Percentiles rank a stretch among this genome's conserved stretches.
Conservation (phyloP, 345 rosid genomes). For the Cardiospermum halicacabum region DNA sequence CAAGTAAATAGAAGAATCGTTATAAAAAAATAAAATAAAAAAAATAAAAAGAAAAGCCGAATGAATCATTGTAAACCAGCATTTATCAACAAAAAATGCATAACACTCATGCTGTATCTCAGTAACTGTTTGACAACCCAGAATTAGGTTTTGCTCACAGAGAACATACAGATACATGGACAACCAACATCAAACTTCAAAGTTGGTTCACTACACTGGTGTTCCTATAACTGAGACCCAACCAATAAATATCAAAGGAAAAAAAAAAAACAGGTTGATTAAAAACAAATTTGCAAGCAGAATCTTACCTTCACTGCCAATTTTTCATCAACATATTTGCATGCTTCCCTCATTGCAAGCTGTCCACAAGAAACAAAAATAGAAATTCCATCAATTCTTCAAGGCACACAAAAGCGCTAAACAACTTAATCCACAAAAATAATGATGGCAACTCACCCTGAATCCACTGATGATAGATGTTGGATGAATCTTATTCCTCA, state of each 20-base stretch:
- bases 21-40: background rate
- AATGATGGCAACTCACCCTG: conserved; percentile 47
- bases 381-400: background rate
- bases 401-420: background rate
- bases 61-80: background rate
- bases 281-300: conserved; percentile 3
- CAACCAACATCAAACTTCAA: background rate
- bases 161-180: background rate
- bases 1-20: background rate
- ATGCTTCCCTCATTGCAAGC: conserved; percentile 99
- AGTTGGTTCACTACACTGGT: background rate
- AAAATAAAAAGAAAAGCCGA: no score
- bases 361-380: conserved; percentile 25
- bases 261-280: background rate
- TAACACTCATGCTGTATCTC: background rate
- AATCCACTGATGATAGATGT: conserved; percentile 94
- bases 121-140: background rate
- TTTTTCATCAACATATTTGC: conserved; percentile 90
- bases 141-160: background rate
- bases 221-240: background rate
- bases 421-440: background rate
- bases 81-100: background rate
- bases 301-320: conserved; percentile 68
- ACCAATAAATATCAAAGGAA: background rate
- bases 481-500: conserved; percentile 96